Conservation (phyloP, 208 protist genomes). For the Willaertia magna region DNA sequence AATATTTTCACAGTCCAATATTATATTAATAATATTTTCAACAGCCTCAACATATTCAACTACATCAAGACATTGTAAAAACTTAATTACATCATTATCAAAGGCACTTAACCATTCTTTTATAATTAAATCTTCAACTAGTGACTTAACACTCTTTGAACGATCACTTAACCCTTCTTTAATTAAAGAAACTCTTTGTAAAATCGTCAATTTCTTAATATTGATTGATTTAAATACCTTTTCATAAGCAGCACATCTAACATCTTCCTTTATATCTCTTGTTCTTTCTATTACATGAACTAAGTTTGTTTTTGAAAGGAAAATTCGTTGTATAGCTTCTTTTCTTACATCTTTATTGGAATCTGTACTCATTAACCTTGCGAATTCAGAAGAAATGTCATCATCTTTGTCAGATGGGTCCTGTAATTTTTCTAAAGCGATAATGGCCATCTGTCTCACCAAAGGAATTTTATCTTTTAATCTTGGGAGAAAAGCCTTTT, state of each 20-base stretch:
- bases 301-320: not conserved
- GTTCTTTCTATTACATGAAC: not conserved
- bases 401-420: not conserved
- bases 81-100: not conserved
- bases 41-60: not conserved
- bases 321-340: not conserved
- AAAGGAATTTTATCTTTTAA: not conserved
- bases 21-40: not conserved
- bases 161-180: not conserved
- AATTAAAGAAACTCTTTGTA: not conserved
- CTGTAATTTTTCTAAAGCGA: not conserved
- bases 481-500: not conserved
- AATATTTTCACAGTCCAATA: not conserved
- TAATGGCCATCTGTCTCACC: not conserved
- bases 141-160: not conserved
- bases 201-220: not conserved
- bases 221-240: not conserved
- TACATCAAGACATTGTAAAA: not conserved
- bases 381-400: not conserved
- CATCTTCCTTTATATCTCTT: not conserved
- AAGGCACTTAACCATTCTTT: not conserved
- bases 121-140: not conserved
- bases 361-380: not conserved
- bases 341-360: not conserved
- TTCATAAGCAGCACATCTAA: not conserved